phyloP scores from a whole-genome alignment of 2,329 filamentous ascomycete genomes.

The Cryphonectria naterciae region DNA sequence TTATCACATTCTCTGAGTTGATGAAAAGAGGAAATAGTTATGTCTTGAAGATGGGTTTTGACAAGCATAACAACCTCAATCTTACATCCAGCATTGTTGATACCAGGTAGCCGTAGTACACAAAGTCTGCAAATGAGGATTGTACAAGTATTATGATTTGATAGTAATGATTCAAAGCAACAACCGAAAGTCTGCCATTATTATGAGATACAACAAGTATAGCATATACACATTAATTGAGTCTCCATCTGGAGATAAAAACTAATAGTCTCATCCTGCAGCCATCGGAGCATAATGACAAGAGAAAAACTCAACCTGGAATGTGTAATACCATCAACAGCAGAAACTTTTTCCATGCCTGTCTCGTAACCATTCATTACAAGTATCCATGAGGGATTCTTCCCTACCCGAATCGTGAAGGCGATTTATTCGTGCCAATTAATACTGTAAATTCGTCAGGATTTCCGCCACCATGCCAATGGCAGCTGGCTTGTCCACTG shows the following conservation, averaged over 20 bases:
- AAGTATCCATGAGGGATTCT: not conserved
- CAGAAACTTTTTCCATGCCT: not conserved
- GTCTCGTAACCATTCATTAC: not conserved
- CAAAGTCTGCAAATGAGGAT: too few relatives aligned
- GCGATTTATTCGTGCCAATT: not conserved
- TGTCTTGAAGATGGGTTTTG: too few relatives aligned
- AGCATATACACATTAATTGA: not conserved
- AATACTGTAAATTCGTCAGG: not conserved
- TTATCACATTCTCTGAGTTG: too few relatives aligned
- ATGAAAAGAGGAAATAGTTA: too few relatives aligned
- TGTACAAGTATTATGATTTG: too few relatives aligned
- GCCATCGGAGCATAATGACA: not conserved
- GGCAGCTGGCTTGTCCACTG: slow-evolving; percentile 4
- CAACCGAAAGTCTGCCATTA: too few relatives aligned
- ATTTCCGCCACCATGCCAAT: slow-evolving; percentile 1
- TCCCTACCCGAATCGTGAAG: not conserved
- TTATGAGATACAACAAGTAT: not conserved
- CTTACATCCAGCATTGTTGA: too few relatives aligned
- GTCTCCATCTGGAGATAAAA: too few relatives aligned
- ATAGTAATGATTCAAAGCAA: too few relatives aligned
- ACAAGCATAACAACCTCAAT: too few relatives aligned
- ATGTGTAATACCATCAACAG: not conserved
- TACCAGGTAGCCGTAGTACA: too few relatives aligned
- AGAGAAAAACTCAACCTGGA: not conserved
- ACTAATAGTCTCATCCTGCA: not conserved